Conservation (phyloP, 495 filamentous ascomycete species). For the Tetracladium marchalianum region DNA sequence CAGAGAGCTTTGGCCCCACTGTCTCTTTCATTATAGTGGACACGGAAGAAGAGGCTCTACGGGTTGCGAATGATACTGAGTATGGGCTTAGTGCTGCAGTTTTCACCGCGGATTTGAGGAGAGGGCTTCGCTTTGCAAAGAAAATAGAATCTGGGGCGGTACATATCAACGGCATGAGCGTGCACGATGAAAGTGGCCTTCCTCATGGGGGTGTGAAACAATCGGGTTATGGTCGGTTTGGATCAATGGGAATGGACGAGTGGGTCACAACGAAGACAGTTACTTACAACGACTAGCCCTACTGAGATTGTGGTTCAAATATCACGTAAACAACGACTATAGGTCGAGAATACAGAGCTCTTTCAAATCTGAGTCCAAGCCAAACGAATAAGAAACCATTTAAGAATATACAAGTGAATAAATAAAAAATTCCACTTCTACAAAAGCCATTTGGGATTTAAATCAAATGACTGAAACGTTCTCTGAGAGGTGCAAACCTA, state of each 20-base stretch:
- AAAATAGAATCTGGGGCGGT: slow-evolving; percentile 75
- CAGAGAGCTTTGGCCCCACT: slow-evolving; percentile 76
- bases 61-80: slow-evolving; percentile 72
- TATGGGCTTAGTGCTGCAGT: slow-evolving; percentile 79
- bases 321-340: too few relatives aligned
- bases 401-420: too few relatives aligned
- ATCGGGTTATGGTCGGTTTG: slow-evolving; percentile 67
- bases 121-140: slow-evolving; percentile 64
- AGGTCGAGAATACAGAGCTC: too few relatives aligned
- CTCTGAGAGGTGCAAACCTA: too few relatives aligned
- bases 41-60: slow-evolving; percentile 59
- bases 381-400: too few relatives aligned
- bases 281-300: slow-evolving; percentile 47
- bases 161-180: slow-evolving; percentile 77
- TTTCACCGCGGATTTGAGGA: slow-evolving; percentile 71
- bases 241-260: slow-evolving; percentile 48
- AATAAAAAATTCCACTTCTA: too few relatives aligned
- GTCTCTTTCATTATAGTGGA: slow-evolving; percentile 49
- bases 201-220: slow-evolving; percentile 77
- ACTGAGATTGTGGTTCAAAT: too few relatives aligned
- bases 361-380: too few relatives aligned
- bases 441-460: too few relatives aligned
- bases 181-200: slow-evolving; percentile 72
- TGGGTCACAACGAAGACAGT: slow-evolving; percentile 81
- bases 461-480: too few relatives aligned